Evolutionary conservation across 306 rosid genomes (phyloP).

Genomic region (Potentilla sterilis): DNA sequence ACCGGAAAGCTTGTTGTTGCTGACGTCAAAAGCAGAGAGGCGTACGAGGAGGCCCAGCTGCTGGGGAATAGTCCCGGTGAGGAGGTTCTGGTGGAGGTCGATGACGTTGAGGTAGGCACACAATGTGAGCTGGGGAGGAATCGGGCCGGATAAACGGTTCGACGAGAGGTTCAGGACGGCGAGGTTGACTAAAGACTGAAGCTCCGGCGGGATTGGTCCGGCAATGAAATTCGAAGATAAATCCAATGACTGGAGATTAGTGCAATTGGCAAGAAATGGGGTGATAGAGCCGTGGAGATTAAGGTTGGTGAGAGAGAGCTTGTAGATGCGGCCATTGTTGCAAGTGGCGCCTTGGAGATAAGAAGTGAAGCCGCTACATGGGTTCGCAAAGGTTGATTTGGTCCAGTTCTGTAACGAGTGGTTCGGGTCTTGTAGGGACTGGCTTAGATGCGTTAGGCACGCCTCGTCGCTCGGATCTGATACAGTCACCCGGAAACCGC

Average conservation of each 20-base stretch:
- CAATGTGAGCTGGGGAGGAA: conserved; percentile 83
- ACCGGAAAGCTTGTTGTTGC: conserved; percentile 70
- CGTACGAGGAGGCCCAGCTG: conserved; percentile 76
- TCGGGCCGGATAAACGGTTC: conserved; percentile 59
- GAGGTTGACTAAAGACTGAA: conserved; percentile 70
- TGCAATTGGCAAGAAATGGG: conserved; percentile 85
- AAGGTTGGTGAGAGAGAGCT: conserved; percentile 80
- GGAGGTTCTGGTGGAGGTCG: conserved; percentile 69
- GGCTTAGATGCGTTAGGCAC: conserved; percentile 61
- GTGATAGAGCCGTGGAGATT: conserved; percentile 65
- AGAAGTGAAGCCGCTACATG: conserved; percentile 80
- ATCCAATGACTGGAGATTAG: conserved; percentile 88
- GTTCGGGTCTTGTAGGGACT: conserved; percentile 61
- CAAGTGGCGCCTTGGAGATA: conserved; percentile 77
- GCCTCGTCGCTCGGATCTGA: conserved; percentile 93
- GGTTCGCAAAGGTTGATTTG: conserved; percentile 55
- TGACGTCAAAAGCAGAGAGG: conserved; percentile 83
- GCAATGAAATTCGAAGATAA: conserved; percentile 75
- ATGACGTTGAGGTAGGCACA: conserved; percentile 94
- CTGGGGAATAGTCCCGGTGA: conserved; percentile 82
- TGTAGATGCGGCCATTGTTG: conserved; percentile 90
- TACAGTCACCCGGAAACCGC: conserved; percentile 19
- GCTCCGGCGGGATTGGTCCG: conserved; percentile 79
- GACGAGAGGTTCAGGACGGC: conserved; percentile 83
- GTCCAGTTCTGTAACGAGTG: conserved; percentile 67